phyloP scores from a whole-genome alignment of 2,329 filamentous ascomycete species.

The Epichloe amarillans region DNA sequence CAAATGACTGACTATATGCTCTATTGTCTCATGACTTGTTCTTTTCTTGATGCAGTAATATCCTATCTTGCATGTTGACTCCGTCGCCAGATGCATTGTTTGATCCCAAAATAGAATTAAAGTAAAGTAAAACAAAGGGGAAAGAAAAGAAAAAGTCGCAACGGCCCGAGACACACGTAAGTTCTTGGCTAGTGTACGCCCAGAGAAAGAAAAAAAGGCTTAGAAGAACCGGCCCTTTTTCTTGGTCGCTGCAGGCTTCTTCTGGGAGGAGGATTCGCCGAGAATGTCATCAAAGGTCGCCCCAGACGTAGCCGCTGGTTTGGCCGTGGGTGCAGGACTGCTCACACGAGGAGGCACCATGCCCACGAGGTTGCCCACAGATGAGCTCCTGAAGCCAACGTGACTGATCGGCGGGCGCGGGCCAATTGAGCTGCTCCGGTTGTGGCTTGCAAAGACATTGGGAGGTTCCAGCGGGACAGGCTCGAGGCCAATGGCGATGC shows the following conservation, averaged over 20 bases:
- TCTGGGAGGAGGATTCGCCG: conserved; percentile 16
- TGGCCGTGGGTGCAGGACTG: conserved; percentile 10
- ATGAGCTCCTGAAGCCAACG: conserved; percentile 20
- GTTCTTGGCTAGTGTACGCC: background rate
- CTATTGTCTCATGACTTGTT: conserved; percentile 10
- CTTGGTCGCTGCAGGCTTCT: conserved; percentile 19
- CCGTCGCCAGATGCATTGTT: conserved; percentile 2
- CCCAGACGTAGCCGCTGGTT: conserved; percentile 16
- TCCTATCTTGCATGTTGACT: background rate
- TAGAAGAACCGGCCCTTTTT: conserved; percentile 30
- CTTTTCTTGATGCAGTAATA: background rate
- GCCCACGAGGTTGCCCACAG: conserved; percentile 22
- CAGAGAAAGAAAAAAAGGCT: background rate
- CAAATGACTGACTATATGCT: background rate
- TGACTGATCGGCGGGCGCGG: conserved; percentile 20
- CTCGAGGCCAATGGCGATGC: conserved; percentile 30
- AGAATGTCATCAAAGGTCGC: conserved; percentile 38
- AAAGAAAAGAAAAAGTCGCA: background rate
- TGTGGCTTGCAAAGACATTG: conserved; percentile 13
- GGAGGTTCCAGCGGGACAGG: conserved; percentile 27
- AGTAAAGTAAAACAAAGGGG: background rate
- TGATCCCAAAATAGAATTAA: background rate
- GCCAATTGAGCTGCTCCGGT: conserved; percentile 23
- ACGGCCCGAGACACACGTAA: background rate
- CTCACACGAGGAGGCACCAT: conserved; percentile 7